phyloP scores from a whole-genome alignment of 371 early-diverging fungal genomes.

The Conidiobolus incongruus region DNA sequence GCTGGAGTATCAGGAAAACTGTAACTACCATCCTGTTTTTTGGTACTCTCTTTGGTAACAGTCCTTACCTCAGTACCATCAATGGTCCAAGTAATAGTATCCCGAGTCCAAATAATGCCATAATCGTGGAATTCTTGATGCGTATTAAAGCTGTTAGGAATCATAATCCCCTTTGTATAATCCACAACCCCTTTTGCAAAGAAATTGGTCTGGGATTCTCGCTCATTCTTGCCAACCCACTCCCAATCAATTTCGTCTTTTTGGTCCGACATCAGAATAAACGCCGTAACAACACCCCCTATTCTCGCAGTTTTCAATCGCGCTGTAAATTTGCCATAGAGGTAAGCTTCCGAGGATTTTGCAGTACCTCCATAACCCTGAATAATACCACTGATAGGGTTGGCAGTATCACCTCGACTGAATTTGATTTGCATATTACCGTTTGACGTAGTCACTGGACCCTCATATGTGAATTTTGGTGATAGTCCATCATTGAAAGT shows the following conservation, averaged over 20 bases:
- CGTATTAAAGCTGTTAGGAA: constrained; percentile 7
- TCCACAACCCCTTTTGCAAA: constrained; percentile 4
- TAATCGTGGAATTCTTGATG: constrained; percentile 14
- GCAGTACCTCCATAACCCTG: background rate
- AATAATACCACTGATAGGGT: background rate
- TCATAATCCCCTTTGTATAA: constrained; percentile 1
- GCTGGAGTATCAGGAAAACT: constrained; percentile 27
- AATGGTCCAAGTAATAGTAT: constrained; percentile 22
- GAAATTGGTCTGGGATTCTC: constrained; percentile 2
- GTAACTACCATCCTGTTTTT: constrained; percentile 9
- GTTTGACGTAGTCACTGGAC: background rate
- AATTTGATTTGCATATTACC: background rate
- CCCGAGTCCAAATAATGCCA: constrained; percentile 27
- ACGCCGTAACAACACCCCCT: constrained; percentile 6
- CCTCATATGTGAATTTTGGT: background rate
- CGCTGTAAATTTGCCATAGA: constrained; percentile 5
- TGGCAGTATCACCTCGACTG: background rate
- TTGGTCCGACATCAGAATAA: background rate
- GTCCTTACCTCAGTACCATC: constrained; percentile 23
- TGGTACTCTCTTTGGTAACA: constrained; percentile 12
- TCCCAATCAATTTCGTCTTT: constrained; percentile 8
- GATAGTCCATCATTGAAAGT: too few species aligned
- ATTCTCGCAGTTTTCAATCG: constrained; percentile 4
- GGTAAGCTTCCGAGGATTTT: background rate
- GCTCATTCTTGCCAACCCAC: constrained; percentile 3